phyloP scores from a whole-genome alignment of 2,329 filamentous ascomycete species.

The Penicillium italicum region DNA sequence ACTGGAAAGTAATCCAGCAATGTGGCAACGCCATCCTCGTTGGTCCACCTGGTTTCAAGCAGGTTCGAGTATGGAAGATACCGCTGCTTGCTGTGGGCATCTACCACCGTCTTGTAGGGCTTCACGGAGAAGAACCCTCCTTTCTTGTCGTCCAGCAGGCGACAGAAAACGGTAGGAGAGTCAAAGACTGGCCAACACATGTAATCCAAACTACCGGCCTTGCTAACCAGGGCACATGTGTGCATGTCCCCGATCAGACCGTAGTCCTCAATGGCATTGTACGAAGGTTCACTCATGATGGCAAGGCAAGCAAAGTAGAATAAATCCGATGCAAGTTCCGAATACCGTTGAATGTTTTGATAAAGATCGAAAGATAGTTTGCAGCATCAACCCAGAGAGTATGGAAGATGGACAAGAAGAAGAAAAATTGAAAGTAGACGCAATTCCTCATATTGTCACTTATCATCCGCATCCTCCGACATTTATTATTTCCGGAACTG shows the following conservation, averaged over 20 bases:
- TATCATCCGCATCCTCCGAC: constrained; percentile 1
- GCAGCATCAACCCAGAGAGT: not conserved
- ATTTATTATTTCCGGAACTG: constrained; percentile 16
- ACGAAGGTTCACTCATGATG: constrained; percentile 17
- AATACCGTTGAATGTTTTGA: not conserved
- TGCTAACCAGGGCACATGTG: constrained; percentile 70
- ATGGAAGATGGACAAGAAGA: not conserved
- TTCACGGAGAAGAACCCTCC: constrained; percentile 68
- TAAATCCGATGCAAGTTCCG: not conserved
- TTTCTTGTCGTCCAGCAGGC: constrained; percentile 69
- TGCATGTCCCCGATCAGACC: constrained; percentile 78
- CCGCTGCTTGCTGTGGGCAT: constrained; percentile 69
- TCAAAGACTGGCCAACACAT: constrained; percentile 84
- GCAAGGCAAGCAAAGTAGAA: not conserved
- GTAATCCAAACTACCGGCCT: constrained; percentile 70
- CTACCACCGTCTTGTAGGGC: constrained; percentile 45
- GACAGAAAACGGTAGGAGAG: constrained; percentile 71
- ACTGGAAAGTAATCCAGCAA: constrained; percentile 73
- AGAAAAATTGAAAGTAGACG: not conserved
- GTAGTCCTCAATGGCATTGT: constrained; percentile 64
- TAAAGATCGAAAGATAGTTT: not conserved
- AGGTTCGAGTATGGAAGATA: constrained; percentile 73
- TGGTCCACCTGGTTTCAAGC: constrained; percentile 72
- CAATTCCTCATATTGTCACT: not conserved
- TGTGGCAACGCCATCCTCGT: constrained; percentile 70